Conservation (phyloP, 1,284 basidiomycete species). For the Pseudozyma sp. region DNA sequence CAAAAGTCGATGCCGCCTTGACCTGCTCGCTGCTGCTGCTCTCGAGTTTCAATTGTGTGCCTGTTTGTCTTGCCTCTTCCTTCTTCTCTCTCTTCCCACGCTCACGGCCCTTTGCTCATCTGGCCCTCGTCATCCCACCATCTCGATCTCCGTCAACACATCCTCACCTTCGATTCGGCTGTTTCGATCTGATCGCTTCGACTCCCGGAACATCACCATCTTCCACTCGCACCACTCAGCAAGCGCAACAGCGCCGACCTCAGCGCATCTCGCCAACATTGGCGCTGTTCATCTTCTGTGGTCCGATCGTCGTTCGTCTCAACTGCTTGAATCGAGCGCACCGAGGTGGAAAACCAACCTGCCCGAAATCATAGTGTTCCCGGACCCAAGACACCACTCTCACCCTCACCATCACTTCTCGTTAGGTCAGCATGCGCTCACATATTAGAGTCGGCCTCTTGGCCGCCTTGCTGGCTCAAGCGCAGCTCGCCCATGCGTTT, state of each 20-base stretch:
- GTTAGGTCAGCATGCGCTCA: slow-evolving; percentile 12
- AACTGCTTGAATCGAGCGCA: too few species aligned
- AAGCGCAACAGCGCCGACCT: too few species aligned
- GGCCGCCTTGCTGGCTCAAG: slow-evolving; percentile 25
- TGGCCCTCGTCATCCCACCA: slow-evolving; percentile 7
- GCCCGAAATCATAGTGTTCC: too few species aligned
- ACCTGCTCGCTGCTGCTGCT: neutral
- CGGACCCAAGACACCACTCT: neutral
- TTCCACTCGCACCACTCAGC: too few species aligned
- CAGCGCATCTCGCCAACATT: too few species aligned
- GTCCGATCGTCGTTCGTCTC: too few species aligned
- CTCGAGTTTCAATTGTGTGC: neutral
- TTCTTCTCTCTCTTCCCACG: slow-evolving; percentile 7
- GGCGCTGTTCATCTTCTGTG: too few species aligned
- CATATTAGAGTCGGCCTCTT: slow-evolving; percentile 11
- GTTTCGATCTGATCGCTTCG: neutral
- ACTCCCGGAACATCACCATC: too few species aligned
- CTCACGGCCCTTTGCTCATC: slow-evolving; percentile 9
- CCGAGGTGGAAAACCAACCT: too few species aligned
- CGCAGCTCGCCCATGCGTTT: slow-evolving; percentile 21
- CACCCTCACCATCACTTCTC: neutral
- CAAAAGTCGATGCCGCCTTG: neutral
- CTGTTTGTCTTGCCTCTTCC: neutral
- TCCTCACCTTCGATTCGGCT: neutral
- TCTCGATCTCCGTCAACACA: slow-evolving; percentile 3